Evolutionary conservation across 495 filamentous ascomycete species (phyloP).

Genomic region (Sporormia fimetaria): DNA sequence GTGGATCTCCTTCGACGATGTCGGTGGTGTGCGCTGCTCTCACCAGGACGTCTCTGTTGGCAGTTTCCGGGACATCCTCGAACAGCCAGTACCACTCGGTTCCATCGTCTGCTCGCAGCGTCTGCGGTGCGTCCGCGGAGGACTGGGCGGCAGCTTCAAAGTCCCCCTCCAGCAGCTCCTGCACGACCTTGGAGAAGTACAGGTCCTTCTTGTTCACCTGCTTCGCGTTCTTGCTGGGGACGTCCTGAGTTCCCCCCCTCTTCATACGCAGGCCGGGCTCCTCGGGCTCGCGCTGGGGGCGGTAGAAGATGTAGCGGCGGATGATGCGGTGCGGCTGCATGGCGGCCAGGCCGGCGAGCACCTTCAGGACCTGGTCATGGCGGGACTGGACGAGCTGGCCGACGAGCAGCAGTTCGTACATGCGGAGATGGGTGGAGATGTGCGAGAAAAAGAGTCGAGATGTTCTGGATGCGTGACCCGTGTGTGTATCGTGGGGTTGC

Average conservation of each 20-base stretch:
- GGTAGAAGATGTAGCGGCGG: conserved; percentile 56
- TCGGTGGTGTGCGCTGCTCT: conserved; percentile 31
- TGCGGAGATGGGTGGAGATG: conserved; percentile 13
- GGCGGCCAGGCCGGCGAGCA: conserved; percentile 55
- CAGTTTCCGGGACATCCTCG: conserved; percentile 37
- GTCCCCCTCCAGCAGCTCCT: conserved; percentile 27
- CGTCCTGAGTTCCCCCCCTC: conserved; percentile 28
- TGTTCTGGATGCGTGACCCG: conserved; percentile 3
- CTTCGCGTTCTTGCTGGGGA: conserved; percentile 20
- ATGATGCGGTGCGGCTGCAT: conserved; percentile 51
- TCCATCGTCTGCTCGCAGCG: background rate
- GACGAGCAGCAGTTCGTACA: conserved; percentile 46
- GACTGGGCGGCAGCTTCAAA: conserved; percentile 17
- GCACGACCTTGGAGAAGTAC: conserved; percentile 36
- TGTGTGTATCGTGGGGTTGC: too few relatives aligned
- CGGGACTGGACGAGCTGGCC: conserved; percentile 37
- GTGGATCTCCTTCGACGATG: conserved; percentile 32
- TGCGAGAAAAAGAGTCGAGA: background rate
- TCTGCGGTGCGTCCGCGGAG: background rate
- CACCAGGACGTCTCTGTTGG: conserved; percentile 31
- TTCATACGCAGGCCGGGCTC: conserved; percentile 28
- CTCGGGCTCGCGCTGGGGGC: conserved; percentile 39
- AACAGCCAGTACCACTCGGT: conserved; percentile 29
- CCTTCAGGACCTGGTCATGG: conserved; percentile 50
- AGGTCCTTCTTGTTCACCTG: conserved; percentile 26